Percentiles rank a stretch among this genome's conserved stretches.
These are phyloP conservation scores for Neurospora sp. DNA, from an alignment of 495 filamentous ascomycete genomes.

Conservation along the genomic window DNA sequence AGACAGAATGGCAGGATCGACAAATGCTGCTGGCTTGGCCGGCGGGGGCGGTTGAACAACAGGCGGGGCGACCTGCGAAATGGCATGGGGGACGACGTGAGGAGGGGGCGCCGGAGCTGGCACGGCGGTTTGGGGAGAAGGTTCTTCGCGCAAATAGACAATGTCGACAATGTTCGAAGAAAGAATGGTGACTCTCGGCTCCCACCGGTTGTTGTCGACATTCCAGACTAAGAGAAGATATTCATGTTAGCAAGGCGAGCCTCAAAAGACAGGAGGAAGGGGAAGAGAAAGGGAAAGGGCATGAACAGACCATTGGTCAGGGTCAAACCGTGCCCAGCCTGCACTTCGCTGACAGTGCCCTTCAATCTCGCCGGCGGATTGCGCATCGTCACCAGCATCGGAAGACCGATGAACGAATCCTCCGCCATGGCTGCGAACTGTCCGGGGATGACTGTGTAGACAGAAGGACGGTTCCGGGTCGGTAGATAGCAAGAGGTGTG, in stretches of 20 bases:
- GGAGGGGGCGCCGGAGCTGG: not conserved
- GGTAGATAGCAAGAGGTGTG: not conserved
- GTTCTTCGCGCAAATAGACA: slow-evolving; percentile 14
- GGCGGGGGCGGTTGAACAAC: slow-evolving; percentile 4
- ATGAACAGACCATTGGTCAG: slow-evolving; percentile 61
- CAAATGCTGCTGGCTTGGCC: slow-evolving; percentile 22
- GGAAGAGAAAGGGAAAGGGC: not conserved
- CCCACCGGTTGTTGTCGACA: slow-evolving; percentile 19
- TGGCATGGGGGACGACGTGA: not conserved
- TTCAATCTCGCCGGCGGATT: slow-evolving; percentile 55
- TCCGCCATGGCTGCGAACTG: slow-evolving; percentile 16
- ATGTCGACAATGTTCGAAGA: slow-evolving; percentile 31
- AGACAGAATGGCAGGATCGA: slow-evolving; percentile 47
- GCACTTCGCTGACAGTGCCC: slow-evolving; percentile 63
- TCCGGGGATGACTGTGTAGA: not conserved
- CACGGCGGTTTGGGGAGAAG: not conserved
- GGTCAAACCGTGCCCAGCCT: slow-evolving; percentile 59
- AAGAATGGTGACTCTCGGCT: slow-evolving; percentile 25
- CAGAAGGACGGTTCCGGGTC: not conserved
- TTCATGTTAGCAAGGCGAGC: not conserved
- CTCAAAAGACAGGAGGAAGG: slow-evolving; percentile 3
- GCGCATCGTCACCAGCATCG: slow-evolving; percentile 64
- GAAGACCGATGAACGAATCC: slow-evolving; percentile 64
- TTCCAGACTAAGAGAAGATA: slow-evolving; percentile 12
- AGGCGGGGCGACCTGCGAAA: not conserved